Percentiles rank a stretch among this genome's conserved stretches.
Evolutionary conservation across 495 filamentous ascomycete genomes (phyloP).

Genomic region (Aspergillus coremiiformis): DNA sequence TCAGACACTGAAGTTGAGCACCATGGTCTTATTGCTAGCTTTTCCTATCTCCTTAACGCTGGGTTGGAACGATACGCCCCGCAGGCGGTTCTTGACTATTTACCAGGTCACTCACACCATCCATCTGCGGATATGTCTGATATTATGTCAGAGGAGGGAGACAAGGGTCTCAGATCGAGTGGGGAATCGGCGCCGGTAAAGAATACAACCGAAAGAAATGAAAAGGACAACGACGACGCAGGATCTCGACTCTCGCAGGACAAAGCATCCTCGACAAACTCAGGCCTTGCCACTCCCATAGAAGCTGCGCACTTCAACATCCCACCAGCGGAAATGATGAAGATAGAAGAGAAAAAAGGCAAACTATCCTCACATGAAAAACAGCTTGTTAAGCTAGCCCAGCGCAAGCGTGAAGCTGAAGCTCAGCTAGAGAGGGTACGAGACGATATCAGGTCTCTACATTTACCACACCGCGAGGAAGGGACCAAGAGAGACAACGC

Average conservation of each 20-base stretch:
- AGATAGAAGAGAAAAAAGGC: constrained; percentile 24
- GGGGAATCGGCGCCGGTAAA: not conserved
- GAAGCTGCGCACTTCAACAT: constrained; percentile 20
- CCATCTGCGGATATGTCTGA: constrained; percentile 22
- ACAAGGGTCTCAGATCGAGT: not conserved
- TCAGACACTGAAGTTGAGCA: constrained; percentile 24
- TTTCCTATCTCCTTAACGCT: constrained; percentile 35
- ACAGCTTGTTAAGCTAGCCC: constrained; percentile 66
- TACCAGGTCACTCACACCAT: constrained; percentile 30
- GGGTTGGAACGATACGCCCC: constrained; percentile 38
- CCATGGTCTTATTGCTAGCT: constrained; percentile 39
- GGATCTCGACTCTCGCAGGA: constrained; percentile 13
- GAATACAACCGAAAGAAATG: constrained; percentile 5
- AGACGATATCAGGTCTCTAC: constrained; percentile 33
- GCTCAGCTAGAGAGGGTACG: constrained; percentile 54
- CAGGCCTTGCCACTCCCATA: constrained; percentile 15
- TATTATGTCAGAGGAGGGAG: not conserved
- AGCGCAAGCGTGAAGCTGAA: constrained; percentile 60
- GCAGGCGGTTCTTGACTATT: constrained; percentile 43
- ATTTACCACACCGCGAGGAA: constrained; percentile 10
- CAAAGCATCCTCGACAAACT: constrained; percentile 22
- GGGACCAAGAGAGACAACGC: constrained; percentile 43
- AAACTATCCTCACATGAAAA: constrained; percentile 54
- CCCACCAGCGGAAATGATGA: constrained; percentile 18
- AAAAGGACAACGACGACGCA: constrained; percentile 25